These are phyloP conservation scores for Coemansia biformis DNA, from an alignment of 192 early-diverging fungal genomes.

Conservation along the genomic window DNA sequence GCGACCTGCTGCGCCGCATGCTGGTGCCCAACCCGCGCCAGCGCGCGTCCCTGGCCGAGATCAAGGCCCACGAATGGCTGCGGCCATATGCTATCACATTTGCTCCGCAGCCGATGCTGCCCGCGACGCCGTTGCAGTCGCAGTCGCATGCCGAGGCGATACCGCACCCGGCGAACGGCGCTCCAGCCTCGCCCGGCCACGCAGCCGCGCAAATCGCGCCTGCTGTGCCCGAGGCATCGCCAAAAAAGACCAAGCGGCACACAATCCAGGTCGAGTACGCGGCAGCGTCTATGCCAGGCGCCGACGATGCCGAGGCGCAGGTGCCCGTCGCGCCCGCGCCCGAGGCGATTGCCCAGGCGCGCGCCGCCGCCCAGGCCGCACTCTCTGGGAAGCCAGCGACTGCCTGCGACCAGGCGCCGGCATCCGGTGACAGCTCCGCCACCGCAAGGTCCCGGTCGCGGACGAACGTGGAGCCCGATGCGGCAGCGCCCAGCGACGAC, in stretches of 20 bases:
- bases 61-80: conserved; percentile 72
- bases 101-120: conserved; percentile 26
- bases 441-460: conserved; percentile 28
- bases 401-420: too few species aligned
- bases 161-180: conserved; percentile 1
- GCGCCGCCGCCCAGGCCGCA: conserved; percentile 43
- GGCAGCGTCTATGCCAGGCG: conserved; percentile 3
- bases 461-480: conserved; percentile 20
- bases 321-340: conserved; percentile 21
- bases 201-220: conserved; percentile 24
- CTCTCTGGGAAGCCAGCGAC: conserved; percentile 33
- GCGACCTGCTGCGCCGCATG: conserved; percentile 82
- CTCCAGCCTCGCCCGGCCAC: conserved; percentile 19
- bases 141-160: neutral
- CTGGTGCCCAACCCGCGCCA: conserved; percentile 81
- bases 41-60: conserved; percentile 66
- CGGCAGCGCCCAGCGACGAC: too few species aligned
- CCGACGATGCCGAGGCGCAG: conserved; percentile 8
- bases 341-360: conserved; percentile 38
- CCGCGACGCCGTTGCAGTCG: conserved; percentile 6
- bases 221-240: conserved; percentile 31
- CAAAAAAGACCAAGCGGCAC: conserved; percentile 52
- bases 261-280: conserved; percentile 58
- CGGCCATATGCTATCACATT: conserved; percentile 51
- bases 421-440: conserved; percentile 19